phyloP scores from a whole-genome alignment of 192 early-diverging fungal genomes.

The Coemansia biformis region DNA sequence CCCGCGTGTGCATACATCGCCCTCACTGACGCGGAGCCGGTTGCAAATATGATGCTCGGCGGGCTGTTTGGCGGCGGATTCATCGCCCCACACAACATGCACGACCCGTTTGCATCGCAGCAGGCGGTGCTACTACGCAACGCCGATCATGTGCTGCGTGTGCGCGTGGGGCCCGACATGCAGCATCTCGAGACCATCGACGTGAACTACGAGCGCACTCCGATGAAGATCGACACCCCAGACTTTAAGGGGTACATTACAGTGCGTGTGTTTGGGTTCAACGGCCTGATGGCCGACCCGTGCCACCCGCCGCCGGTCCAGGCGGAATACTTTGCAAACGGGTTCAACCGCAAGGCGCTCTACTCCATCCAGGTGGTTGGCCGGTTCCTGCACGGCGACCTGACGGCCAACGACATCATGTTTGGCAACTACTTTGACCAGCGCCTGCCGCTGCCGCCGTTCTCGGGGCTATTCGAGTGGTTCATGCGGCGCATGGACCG shows the following conservation, averaged over 20 bases:
- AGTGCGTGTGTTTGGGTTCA: slow-evolving; percentile 48
- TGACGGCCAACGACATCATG: slow-evolving; percentile 50
- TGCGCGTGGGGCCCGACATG: slow-evolving; percentile 44
- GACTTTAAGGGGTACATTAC: slow-evolving; percentile 49
- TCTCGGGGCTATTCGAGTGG: slow-evolving; percentile 50
- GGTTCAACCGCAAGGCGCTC: slow-evolving; percentile 48
- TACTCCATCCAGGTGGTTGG: slow-evolving; percentile 52
- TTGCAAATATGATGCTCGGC: slow-evolving; percentile 47
- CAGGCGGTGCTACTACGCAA: slow-evolving; percentile 45
- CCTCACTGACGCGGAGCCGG: too few relatives aligned
- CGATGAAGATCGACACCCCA: slow-evolving; percentile 36
- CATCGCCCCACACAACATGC: slow-evolving; percentile 35
- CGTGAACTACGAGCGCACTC: slow-evolving; percentile 50
- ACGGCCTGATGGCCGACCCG: slow-evolving; percentile 46
- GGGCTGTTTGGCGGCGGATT: slow-evolving; percentile 41
- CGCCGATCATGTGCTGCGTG: slow-evolving; percentile 47
- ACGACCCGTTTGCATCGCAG: slow-evolving; percentile 46
- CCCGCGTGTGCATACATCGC: too few relatives aligned
- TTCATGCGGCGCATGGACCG: slow-evolving; percentile 53
- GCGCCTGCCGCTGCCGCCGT: slow-evolving; percentile 45
- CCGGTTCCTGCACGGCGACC: slow-evolving; percentile 25
- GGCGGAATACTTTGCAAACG: slow-evolving; percentile 45
- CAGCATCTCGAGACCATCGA: slow-evolving; percentile 40
- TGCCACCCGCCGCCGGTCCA: slow-evolving; percentile 47
- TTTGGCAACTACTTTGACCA: slow-evolving; percentile 53